These are phyloP conservation scores for Mortierella sp. DNA, from an alignment of 371 early-diverging fungal genomes.

Conservation along the genomic window DNA sequence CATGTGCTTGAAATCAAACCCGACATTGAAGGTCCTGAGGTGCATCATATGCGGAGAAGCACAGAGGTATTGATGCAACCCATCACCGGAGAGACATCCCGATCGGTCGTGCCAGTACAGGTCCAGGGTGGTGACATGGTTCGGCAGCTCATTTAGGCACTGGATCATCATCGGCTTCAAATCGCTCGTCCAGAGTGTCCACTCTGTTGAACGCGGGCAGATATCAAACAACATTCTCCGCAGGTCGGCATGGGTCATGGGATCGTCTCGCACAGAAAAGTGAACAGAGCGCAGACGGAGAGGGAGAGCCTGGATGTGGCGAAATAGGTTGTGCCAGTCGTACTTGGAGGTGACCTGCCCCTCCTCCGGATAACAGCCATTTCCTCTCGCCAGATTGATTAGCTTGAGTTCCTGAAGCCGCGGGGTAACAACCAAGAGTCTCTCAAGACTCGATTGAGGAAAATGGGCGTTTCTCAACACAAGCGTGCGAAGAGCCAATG, in stretches of 20 bases:
- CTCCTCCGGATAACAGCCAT: constrained; percentile 7
- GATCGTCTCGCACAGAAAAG: constrained; percentile 6
- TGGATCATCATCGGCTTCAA: background rate
- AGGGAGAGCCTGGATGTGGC: constrained; percentile 9
- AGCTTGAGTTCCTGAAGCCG: background rate
- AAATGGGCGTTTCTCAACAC: constrained; percentile 1
- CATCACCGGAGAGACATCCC: constrained; percentile 1
- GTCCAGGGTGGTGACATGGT: background rate
- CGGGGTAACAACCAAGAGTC: background rate
- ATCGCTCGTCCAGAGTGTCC: constrained; percentile 5
- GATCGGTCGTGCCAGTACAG: constrained; percentile 12
- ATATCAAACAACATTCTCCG: constrained; percentile 1
- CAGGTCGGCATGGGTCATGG: background rate
- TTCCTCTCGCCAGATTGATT: constrained; percentile 5
- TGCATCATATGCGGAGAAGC: background rate
- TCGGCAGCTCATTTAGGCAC: background rate
- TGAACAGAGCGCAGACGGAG: constrained; percentile 8
- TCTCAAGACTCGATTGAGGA: background rate
- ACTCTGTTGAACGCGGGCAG: background rate
- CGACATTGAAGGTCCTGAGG: constrained; percentile 6
- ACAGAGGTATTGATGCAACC: background rate
- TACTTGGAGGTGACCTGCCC: background rate
- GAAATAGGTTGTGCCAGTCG: background rate
- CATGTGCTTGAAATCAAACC: constrained; percentile 5
- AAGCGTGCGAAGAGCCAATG: background rate